These are phyloP conservation scores for Cladorrhinum sp. DNA, from an alignment of 2,329 filamentous ascomycete species.

Conservation along the genomic window DNA sequence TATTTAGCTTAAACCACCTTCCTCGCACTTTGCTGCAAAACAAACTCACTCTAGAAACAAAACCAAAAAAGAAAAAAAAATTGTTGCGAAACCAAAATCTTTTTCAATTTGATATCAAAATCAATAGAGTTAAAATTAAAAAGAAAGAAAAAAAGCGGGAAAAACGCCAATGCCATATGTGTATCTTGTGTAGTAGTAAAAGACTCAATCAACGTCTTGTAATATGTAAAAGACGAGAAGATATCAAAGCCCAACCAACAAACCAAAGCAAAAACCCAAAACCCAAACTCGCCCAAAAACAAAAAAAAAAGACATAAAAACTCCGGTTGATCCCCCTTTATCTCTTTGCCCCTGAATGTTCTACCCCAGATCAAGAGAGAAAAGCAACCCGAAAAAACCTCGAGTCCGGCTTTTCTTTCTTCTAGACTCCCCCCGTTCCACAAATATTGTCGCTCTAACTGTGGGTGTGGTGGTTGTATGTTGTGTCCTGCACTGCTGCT, in stretches of 20 bases:
- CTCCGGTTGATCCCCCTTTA: neutral
- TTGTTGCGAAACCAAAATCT: neutral
- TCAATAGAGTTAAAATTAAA: slow-evolving; percentile 1
- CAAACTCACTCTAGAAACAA: too few relatives aligned
- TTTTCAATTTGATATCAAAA: neutral
- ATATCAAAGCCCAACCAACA: too few relatives aligned
- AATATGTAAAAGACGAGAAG: slow-evolving; percentile 10
- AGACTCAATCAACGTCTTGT: too few relatives aligned
- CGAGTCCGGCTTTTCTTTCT: neutral
- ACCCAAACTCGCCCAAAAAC: neutral
- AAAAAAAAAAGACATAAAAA: neutral
- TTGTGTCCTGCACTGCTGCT: neutral
- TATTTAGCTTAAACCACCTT: too few relatives aligned
- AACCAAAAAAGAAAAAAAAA: too few relatives aligned
- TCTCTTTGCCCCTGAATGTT: neutral
- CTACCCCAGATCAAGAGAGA: neutral
- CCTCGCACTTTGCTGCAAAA: too few relatives aligned
- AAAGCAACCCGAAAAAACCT: neutral
- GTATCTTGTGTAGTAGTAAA: neutral
- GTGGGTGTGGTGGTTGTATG: neutral
- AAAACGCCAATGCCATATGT: slow-evolving; percentile 9
- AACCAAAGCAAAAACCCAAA: neutral
- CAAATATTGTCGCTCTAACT: neutral
- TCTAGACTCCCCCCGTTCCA: neutral
- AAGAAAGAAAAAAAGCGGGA: slow-evolving; percentile 1